Evolutionary conservation across 306 rosid genomes (phyloP).

Genomic region (Benincasa hispida): DNA sequence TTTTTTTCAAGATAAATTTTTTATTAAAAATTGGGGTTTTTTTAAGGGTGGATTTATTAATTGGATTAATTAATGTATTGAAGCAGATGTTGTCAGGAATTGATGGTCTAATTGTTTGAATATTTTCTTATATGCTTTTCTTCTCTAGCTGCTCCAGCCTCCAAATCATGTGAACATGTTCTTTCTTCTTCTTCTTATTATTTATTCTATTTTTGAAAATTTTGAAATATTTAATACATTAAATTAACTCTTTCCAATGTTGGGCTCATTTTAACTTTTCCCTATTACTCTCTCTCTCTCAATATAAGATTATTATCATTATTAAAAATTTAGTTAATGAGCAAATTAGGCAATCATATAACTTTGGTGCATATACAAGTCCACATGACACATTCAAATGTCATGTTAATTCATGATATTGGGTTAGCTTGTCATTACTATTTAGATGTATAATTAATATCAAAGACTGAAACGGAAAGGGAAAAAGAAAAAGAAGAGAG

Average conservation of each 20-base stretch:
- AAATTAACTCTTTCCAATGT: neutral
- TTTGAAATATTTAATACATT: neutral
- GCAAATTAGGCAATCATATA: no score
- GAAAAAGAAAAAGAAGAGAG: no score
- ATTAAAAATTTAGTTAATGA: no score
- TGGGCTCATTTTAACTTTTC: neutral
- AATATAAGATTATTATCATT: no score
- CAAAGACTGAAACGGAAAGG: no score
- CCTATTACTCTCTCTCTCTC: no score
- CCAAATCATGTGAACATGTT: conserved; percentile 16
- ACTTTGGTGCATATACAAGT: no score
- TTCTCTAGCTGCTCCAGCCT: neutral
- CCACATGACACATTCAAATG: no score
- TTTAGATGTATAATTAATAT: no score
- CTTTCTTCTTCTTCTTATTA: neutral
- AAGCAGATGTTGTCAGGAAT: conserved; percentile 6
- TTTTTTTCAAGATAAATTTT: conserved; percentile 1
- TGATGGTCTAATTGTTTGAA: conserved; percentile 14
- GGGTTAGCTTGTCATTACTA: no score
- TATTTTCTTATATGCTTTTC: conserved; percentile 9
- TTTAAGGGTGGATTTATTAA: conserved; percentile 9
- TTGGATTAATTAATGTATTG: conserved; percentile 1
- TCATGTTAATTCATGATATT: no score
- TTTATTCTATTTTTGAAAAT: neutral
- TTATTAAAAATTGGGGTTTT: conserved; percentile 7